Percentiles rank a stretch among this genome's conserved stretches.
Evolutionary conservation across 108 stramenopile species (phyloP).

Genomic region (Schizochytrium sp.): DNA sequence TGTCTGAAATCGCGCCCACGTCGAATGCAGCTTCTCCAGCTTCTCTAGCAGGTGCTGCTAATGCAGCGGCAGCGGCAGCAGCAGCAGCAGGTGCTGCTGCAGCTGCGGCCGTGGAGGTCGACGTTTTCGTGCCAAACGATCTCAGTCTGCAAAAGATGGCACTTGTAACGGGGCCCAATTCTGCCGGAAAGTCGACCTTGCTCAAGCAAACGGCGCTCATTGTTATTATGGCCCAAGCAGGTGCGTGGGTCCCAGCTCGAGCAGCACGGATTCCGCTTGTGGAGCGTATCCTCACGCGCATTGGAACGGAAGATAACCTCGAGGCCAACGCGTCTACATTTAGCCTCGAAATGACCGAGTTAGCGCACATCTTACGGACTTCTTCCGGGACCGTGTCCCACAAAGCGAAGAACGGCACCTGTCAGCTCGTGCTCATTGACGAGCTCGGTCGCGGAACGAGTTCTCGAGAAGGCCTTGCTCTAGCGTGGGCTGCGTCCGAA

Average conservation of each 20-base stretch:
- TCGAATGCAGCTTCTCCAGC: too few species aligned
- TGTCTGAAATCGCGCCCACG: too few species aligned
- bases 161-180: constrained; percentile 21
- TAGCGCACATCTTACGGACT: constrained; percentile 69
- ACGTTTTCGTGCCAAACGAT: neutral
- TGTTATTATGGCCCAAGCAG: constrained; percentile 77
- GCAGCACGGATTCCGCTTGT: constrained; percentile 58
- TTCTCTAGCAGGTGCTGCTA: too few species aligned
- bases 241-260: constrained; percentile 80
- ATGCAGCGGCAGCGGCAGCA: neutral
- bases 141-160: neutral
- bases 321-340: constrained; percentile 84
- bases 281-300: constrained; percentile 67
- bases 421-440: constrained; percentile 76
- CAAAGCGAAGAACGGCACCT: neutral
- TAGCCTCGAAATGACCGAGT: constrained; percentile 83
- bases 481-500: neutral
- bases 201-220: constrained; percentile 53
- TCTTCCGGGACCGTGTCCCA: neutral
- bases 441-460: constrained; percentile 81
- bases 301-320: constrained; percentile 75
- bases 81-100: neutral
- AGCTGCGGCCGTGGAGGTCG: neutral
- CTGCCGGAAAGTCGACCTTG: constrained; percentile 21
- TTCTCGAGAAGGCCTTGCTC: neutral